Evolutionary conservation across 2,329 filamentous ascomycete species (phyloP), one percentile per base, ranked within the genome.

Genomic region (Intubia oerlemansii): DNA sequence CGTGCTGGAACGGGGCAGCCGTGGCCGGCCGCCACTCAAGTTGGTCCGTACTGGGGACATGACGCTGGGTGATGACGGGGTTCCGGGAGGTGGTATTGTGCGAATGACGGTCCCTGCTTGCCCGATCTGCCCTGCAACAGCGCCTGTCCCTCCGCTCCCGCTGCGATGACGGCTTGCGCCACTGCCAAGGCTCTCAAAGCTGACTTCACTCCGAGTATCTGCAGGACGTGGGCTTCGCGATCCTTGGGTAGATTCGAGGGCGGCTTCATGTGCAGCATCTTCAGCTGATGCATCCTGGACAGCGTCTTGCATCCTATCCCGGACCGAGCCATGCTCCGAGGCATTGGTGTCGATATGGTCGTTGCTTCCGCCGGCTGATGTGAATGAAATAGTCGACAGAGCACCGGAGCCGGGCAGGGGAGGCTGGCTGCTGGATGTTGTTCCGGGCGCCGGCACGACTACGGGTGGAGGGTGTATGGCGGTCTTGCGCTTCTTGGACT

Each of bases 171-270:
- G 32, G 17, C 33, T 75, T 44, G 67, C 70, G 31, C 64, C 67
- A 43, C 72, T 82, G 25, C 66, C 52, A 28, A 59, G 62, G 44
- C 74, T 80, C n/a, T 74, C 73, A 12, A 62, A 66, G 40, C 75
- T 81, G 33, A 72, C 51, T 41, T 77, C 71, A 46, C 76, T 82
- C 27, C 68, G 65, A 12, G 62, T 44, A 32, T 72, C 66, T 37
- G 56, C 62, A 13, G 53, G 53, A 3, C 51, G 47, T 4, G 56
- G 55, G 33, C 54, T 57, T 18, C 23, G 32, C 5, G 24, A n/a
- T n/a, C n/a, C n/a, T n/a, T n/a, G n/a, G n/a, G n/a, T n/a, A n/a
- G n/a, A n/a, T n/a, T n/a, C n/a, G n/a, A n/a, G n/a, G 17, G 19
- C 13, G 10, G 25, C 16, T 18, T 27, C 25, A 11, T 27, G 25